Conservation (phyloP, 768 basidiomycete species). For the Lepiota venenata region DNA sequence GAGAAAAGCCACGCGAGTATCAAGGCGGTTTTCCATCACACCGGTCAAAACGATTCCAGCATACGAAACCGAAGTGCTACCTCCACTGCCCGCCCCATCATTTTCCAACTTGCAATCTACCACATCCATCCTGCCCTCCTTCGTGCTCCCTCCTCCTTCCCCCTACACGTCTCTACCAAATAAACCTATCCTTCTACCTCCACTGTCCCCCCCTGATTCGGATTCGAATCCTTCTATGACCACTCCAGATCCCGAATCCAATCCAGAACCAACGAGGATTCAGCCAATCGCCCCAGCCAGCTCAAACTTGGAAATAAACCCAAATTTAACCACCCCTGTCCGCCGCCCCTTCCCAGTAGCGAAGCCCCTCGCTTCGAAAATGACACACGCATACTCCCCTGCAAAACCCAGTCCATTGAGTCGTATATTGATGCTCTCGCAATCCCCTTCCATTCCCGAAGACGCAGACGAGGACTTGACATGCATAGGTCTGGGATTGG, state of each 20-base stretch:
- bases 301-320: constrained; percentile 10
- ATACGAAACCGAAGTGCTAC: constrained; percentile 40
- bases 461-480: constrained; percentile 17
- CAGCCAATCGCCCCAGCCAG: no score
- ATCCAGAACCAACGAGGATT: no score
- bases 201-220: constrained; percentile 17
- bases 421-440: constrained; percentile 68
- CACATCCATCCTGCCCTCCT: constrained; percentile 63
- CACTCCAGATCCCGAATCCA: not conserved
- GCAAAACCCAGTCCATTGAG: constrained; percentile 78
- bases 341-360: constrained; percentile 63
- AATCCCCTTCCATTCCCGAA: constrained; percentile 48
- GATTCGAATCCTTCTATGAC: constrained; percentile 6
- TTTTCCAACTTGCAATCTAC: constrained; percentile 37
- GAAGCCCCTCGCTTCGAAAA: constrained; percentile 64
- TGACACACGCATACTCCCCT: constrained; percentile 82
- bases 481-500: constrained; percentile 21
- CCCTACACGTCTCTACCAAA: constrained; percentile 64
- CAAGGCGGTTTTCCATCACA: constrained; percentile 40
- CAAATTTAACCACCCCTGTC: constrained; percentile 12
- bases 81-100: constrained; percentile 27
- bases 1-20: constrained; percentile 43
- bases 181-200: constrained; percentile 34
- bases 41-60: constrained; percentile 30
- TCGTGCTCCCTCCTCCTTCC: constrained; percentile 77